A percentile compares a stretch with the other conserved stretches of the same genome.
Conservation (phyloP, 192 early-diverging fungal genomes). For the Gamsiella multidivaricata region DNA sequence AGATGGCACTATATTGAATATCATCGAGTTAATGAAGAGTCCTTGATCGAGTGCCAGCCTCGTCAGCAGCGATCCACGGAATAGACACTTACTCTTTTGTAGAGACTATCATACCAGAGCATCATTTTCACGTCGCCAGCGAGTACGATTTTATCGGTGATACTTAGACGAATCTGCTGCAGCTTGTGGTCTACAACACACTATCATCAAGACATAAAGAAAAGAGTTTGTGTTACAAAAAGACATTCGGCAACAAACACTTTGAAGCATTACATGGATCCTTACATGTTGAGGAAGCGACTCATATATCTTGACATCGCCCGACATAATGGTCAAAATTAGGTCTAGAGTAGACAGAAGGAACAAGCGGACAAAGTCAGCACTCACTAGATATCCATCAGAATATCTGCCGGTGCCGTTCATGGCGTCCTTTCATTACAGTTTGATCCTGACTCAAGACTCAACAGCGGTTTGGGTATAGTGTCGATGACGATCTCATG, state of each 20-base stretch:
- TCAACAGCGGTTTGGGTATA: slow-evolving; percentile 35
- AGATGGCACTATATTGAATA: slow-evolving; percentile 21
- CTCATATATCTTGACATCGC: slow-evolving; percentile 42
- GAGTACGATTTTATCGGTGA: slow-evolving; percentile 41
- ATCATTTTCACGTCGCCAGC: slow-evolving; percentile 51
- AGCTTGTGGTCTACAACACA: slow-evolving; percentile 19
- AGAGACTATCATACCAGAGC: slow-evolving; percentile 44
- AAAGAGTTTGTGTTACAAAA: not conserved
- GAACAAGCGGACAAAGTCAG: not conserved
- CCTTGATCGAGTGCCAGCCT: not conserved
- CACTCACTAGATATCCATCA: not conserved
- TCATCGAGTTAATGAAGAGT: too few relatives aligned
- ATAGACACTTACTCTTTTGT: slow-evolving; percentile 48
- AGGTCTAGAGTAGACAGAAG: slow-evolving; percentile 12
- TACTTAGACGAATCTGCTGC: slow-evolving; percentile 34
- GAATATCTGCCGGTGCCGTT: not conserved
- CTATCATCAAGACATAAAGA: slow-evolving; percentile 5
- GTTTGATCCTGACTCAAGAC: slow-evolving; percentile 26
- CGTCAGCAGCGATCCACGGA: not conserved
- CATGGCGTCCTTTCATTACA: slow-evolving; percentile 4
- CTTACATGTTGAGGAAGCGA: slow-evolving; percentile 36
- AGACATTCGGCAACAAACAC: too few relatives aligned
- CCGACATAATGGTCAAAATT: slow-evolving; percentile 41
- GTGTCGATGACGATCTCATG: slow-evolving; percentile 43
- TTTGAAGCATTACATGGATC: too few relatives aligned